Percentiles rank a stretch among this genome's conserved stretches.
Conservation (phyloP, 345 rosid species). For the Psidium guajava region DNA sequence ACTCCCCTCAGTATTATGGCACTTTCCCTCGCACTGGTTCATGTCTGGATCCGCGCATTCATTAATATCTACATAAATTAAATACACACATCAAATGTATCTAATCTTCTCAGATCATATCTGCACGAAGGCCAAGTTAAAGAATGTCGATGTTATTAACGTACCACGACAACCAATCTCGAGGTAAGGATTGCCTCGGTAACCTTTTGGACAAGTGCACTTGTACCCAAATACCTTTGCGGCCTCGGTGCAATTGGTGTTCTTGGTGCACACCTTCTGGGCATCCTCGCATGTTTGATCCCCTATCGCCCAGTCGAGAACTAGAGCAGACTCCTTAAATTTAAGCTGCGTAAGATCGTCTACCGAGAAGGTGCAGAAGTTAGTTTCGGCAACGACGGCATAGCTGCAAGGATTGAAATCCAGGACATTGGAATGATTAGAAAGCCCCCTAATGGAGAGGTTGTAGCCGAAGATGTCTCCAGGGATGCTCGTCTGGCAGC, state of each 20-base stretch:
- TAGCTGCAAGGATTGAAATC: constrained; percentile 13
- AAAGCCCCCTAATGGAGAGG: neutral
- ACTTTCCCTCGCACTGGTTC: neutral
- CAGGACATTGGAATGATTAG: neutral
- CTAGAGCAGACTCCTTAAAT: neutral
- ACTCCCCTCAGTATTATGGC: neutral
- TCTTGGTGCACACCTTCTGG: neutral
- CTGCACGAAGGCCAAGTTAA: neutral
- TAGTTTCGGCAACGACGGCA: constrained; percentile 4
- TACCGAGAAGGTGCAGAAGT: neutral
- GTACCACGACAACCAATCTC: constrained; percentile 1
- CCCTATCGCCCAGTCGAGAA: constrained; percentile 18
- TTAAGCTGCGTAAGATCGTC: accelerated
- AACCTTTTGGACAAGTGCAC: constrained; percentile 10
- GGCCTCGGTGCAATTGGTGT: neutral
- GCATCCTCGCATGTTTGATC: neutral
- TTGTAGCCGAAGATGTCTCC: neutral
- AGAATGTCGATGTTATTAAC: neutral
- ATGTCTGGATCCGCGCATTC: neutral
- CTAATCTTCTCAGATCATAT: neutral
- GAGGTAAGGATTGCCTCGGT: constrained; percentile 8
- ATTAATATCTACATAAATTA: neutral
- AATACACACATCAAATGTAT: neutral
- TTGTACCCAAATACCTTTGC: neutral
- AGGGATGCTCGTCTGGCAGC: neutral